A percentile compares a stretch with the other conserved stretches of the same genome.
Evolutionary conservation across 2,329 filamentous ascomycete species (phyloP).

Genomic region (Gnomoniopsis smithogilvyi): DNA sequence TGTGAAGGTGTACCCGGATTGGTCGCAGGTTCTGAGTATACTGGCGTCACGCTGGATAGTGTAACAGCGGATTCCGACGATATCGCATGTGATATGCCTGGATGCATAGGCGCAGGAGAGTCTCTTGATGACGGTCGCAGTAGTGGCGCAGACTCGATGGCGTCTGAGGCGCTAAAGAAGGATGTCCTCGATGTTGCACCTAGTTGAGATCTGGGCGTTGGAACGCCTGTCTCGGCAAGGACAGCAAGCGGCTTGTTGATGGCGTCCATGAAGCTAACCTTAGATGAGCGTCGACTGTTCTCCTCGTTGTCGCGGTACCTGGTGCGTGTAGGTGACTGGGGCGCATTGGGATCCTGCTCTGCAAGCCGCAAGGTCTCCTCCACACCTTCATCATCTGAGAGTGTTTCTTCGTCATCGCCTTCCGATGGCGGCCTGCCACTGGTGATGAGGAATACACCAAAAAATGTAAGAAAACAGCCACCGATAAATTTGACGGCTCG

Average conservation of each 20-base stretch:
- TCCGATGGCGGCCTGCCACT: constrained; percentile 66
- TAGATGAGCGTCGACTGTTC: constrained; percentile 47
- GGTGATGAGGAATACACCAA: constrained; percentile 96
- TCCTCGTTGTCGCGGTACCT: constrained; percentile 23
- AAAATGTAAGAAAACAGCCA: constrained; percentile 88
- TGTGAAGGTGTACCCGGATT: constrained; percentile 23
- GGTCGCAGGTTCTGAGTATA: constrained; percentile 28
- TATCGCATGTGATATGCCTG: constrained; percentile 30
- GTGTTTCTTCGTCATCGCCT: constrained; percentile 55
- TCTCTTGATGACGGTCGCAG: constrained; percentile 44
- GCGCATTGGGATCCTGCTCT: constrained; percentile 48
- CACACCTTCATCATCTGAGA: constrained; percentile 55
- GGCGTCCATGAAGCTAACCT: constrained; percentile 40
- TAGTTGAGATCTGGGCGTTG: constrained; percentile 32
- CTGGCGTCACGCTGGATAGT: constrained; percentile 23
- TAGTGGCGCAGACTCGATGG: constrained; percentile 35
- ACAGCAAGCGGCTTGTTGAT: constrained; percentile 34
- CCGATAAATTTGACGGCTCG: constrained; percentile 83
- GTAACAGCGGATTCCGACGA: constrained; percentile 35
- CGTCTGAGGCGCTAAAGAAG: constrained; percentile 27
- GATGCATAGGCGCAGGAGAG: constrained; percentile 25
- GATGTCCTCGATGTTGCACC: constrained; percentile 23
- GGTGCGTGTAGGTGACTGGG: constrained; percentile 32
- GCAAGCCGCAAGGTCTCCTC: constrained; percentile 62
- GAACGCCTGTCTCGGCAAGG: constrained; percentile 33